phyloP scores from a whole-genome alignment of 352 stramenopile genomes.

The Hyaloperonospora arabidopsidis region DNA sequence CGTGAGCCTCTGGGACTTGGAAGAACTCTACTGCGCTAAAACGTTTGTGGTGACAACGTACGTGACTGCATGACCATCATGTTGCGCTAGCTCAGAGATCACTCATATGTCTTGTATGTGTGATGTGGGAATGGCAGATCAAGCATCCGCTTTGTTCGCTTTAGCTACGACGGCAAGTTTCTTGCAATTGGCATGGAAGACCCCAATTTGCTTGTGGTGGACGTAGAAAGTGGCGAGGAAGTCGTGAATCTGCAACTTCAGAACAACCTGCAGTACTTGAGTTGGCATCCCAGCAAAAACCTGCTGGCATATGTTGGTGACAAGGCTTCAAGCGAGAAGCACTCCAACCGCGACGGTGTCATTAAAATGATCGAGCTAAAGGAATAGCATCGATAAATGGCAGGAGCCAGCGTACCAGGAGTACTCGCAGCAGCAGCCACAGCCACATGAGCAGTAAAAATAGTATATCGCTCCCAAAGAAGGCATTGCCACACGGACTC shows the following conservation, averaged over 20 bases:
- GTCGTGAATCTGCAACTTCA: conserved; percentile 59
- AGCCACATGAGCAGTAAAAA: conserved; percentile 5
- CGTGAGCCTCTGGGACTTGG: conserved; percentile 77
- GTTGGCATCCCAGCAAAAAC: conserved; percentile 79
- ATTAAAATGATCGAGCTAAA: conserved; percentile 82
- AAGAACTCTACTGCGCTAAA: conserved; percentile 80
- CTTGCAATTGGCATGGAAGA: conserved; percentile 77
- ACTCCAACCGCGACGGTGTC: conserved; percentile 69
- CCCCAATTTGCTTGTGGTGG: conserved; percentile 53
- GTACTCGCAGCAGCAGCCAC: conserved; percentile 2
- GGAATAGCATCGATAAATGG: conserved; percentile 17
- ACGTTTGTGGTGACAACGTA: conserved; percentile 79
- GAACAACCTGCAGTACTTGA: conserved; percentile 65
- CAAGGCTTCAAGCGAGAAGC: conserved; percentile 67
- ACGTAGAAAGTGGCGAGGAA: conserved; percentile 52
- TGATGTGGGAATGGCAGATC: conserved; percentile 31
- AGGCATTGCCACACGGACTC: background rate
- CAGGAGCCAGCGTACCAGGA: conserved; percentile 3
- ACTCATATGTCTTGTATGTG: conserved; percentile 5
- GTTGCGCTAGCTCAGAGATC: background rate
- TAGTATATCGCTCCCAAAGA: conserved; percentile 6
- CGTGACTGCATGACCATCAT: conserved; percentile 9
- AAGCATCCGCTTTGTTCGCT: conserved; percentile 72
- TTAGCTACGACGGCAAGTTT: conserved; percentile 65
- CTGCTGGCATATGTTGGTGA: conserved; percentile 80